Base-by-base conservation (phyloP, 768 basidiomycete genomes). In the Leccinellum luteum region DNA sequence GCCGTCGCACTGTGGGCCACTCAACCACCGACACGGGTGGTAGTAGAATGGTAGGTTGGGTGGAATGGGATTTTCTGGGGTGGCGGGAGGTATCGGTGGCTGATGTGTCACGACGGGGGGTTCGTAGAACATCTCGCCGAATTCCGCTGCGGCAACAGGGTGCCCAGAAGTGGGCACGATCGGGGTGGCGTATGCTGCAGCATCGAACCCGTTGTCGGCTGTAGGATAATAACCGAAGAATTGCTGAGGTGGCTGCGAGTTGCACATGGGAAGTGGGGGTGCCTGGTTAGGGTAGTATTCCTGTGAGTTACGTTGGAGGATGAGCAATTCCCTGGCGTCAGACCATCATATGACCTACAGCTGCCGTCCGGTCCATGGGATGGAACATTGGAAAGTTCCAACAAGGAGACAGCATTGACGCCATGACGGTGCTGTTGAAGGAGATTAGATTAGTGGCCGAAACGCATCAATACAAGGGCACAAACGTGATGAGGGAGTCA, bases 1-100 rank as follows among this genome's bases (percentile, higher is more conserved):
- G 31, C 65, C 69, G 25, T 62, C 38, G 54, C 69, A 70, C 10
- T 0, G 55, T 17, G 68, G 61, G 32, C 65, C 67, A 10, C 63
- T 32, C 48, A 61, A n/a, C 69, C 69, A 71, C 6, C 55, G 59
- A 43, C 67, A 69, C 28, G 30, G 32, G 49, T 65, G 54, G 23
- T 51, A 63, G 2, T 27, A 6, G 56, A 65, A 66, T 3, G 41
- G 28, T 2, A 48, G 51, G 13, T 45, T 60, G 6, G 32, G 25
- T 32, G 31, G 15, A 21, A 41, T 17, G 32, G 45, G 19, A 5
- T 51, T 44, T 44, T 52, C 63, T 32, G 63, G 60, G 1, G 58
- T 47, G 1, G 56, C 30, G 2, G 68, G 61, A 38, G 64, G 61
- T 7, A 54, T 32, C 2, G 66, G 59, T 19, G 68, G 64, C 30